phyloP scores from a whole-genome alignment of 2,329 filamentous ascomycete species.

The Penicillium oxalicum region DNA sequence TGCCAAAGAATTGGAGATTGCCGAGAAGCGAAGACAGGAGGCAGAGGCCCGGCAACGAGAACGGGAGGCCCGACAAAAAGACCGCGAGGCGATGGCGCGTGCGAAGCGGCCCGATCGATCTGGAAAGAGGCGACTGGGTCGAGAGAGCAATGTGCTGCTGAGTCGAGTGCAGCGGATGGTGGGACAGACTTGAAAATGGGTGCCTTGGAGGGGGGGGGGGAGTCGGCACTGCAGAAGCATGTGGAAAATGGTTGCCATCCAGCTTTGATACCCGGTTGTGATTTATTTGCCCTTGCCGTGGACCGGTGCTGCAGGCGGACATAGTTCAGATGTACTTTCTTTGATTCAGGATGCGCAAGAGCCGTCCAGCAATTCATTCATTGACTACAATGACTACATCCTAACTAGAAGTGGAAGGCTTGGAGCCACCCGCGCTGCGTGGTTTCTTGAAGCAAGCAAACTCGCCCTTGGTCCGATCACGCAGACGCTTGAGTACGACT shows the following conservation, averaged over 20 bases:
- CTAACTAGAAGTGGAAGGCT: slow-evolving; percentile 13
- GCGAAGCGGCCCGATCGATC: slow-evolving; percentile 56
- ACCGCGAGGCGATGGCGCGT: slow-evolving; percentile 59
- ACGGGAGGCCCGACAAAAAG: slow-evolving; percentile 65
- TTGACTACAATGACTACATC: not conserved
- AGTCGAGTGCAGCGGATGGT: slow-evolving; percentile 73
- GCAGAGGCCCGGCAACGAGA: slow-evolving; percentile 60
- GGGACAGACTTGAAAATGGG: slow-evolving; percentile 28
- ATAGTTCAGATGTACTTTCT: not conserved
- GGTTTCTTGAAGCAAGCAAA: slow-evolving; percentile 78
- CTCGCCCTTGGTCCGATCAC: slow-evolving; percentile 75
- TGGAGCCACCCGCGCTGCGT: slow-evolving; percentile 35
- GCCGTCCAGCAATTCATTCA: too few relatives aligned
- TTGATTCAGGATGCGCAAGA: slow-evolving; percentile 3
- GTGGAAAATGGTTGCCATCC: slow-evolving; percentile 3
- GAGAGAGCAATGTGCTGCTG: slow-evolving; percentile 71
- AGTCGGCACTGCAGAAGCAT: not conserved
- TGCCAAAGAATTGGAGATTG: slow-evolving; percentile 63
- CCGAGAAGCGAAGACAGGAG: slow-evolving; percentile 53
- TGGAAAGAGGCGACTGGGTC: slow-evolving; percentile 72
- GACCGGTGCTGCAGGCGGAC: too few relatives aligned
- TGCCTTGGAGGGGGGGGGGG: not conserved
- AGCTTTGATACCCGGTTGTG: slow-evolving; percentile 21
- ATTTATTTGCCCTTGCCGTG: not conserved
- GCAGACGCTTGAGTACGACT: slow-evolving; percentile 72